Base-by-base conservation (phyloP, 73 alveolate genomes). In the Paramecium bursaria region DNA sequence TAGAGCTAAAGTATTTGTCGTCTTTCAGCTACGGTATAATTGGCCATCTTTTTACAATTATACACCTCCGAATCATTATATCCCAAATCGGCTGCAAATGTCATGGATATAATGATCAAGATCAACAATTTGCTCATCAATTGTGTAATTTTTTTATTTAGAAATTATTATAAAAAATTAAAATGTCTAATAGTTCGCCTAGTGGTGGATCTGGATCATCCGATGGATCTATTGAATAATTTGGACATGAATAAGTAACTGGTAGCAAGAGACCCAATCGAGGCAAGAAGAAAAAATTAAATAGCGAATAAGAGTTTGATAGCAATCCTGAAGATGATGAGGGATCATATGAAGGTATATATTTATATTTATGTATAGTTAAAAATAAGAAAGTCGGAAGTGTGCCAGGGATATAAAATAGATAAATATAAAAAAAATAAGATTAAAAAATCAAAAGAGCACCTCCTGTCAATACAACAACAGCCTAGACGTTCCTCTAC, bases 211-310 rank as follows among this genome's bases (percentile, higher is more conserved):
- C 49, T 7, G 5, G 14, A 39, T 11, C 49, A 7, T 39, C 49
- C 5, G 14, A 39, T 39, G 5, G 14, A 5, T 39, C 49, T 39
- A 39, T 39, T 39, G 49, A 5, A 7, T 39, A 5, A 39, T 39
- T 11, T 39, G 14, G 14, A 11, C 5, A 7, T 11, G 5, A 5
- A 39, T 5, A 39, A 7, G 11, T 7, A 7, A 39, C 5, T 39
- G 5, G 11, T 7, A 39, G 49, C 5, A 39, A 39, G 21, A 57
- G 76, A 57, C 76, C 76, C 31, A 1, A 29, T 6, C 26, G 82
- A 67, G 82, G 33, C 13, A 67, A 61, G 42, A 61, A 25, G 19
- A 61, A 61, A 44, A 61, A 61, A n/a, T n/a, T n/a, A 46, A 61
- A 61, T 35, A 31, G 42, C 14, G 15, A 52, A 11, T 52, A 61